Evolutionary conservation across 208 protist species (phyloP), one percentile per base, ranked within the genome.

Genomic region (Leptomonas pyrrhocoris): DNA sequence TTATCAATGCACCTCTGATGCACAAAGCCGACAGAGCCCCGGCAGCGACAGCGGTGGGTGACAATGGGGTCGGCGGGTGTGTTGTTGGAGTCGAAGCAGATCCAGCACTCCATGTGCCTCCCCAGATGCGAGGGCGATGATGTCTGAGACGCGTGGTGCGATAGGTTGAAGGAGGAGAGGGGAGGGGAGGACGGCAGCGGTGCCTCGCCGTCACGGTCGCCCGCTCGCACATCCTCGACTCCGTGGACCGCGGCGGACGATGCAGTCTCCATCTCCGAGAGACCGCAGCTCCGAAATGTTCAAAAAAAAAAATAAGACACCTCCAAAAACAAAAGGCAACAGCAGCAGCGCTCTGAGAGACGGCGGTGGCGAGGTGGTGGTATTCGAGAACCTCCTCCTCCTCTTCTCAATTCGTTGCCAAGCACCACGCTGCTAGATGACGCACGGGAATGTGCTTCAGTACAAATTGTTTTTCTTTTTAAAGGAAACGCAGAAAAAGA

Each of bases 1-100:
- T 74, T 30, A 59, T 89, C 76, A 40, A 94, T 90, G 59, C 89
- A 94, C n/a, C 68, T 73, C 45, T 79, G 76, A 54, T 94, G 89
- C 36, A 92, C 82, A 40, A 63, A 85, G 0, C 84, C 84, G 59
- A 92, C 74, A 19, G 75, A 83, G 8, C 86, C 86, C 58, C 79
- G 74, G 53, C 89, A 94, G 6, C 46, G 60, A 50, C 89, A 94
- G 13, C 85, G 70, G 57, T 75, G 73, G 27, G 51, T 77, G 30
- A 91, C 58, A 19, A 94, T 74, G 8, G 77, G 85, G 53, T 89
- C 84, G 8, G 80, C 67, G 9, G 45, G n/a, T 1, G 67, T 83
- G 23, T 31, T 69, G 40, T 23, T 42, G 25, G 69, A 42, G 63
- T 82, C 83, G 28, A 81, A 84, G 73, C 88, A 94, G 56, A 94